These are phyloP conservation scores for Picea sitchensis DNA, from an alignment of 75 land plant genomes.

Conservation along the genomic window DNA sequence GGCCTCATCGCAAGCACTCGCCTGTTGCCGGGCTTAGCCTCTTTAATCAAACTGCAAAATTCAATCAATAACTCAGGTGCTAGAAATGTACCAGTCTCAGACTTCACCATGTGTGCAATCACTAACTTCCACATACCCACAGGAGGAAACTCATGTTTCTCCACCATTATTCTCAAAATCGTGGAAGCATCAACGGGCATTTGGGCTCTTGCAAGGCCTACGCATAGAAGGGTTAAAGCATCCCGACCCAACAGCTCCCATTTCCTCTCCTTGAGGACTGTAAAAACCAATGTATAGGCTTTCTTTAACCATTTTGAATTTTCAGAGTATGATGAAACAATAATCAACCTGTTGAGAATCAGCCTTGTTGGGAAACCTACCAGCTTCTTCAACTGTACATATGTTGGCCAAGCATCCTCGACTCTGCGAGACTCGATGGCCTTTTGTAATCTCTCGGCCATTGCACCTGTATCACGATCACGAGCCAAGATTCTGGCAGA, in stretches of 20 bases:
- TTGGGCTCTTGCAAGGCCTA: conserved; percentile 45
- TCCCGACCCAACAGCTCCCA: conserved; percentile 29
- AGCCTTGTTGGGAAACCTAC: conserved; percentile 41
- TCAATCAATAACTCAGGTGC: conserved; percentile 51
- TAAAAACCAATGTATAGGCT: conserved; percentile 37
- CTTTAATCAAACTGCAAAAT: conserved; percentile 23
- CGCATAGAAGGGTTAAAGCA: conserved; percentile 22
- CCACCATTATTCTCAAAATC: conserved; percentile 39
- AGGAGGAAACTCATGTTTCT: conserved; percentile 21
- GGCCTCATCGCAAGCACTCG: conserved; percentile 19
- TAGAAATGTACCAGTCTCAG: conserved; percentile 45
- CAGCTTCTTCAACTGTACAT: conserved; percentile 26
- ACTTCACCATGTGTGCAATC: conserved; percentile 56
- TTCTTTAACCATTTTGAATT: conserved; percentile 25
- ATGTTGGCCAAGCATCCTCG: conserved; percentile 50
- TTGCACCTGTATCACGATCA: too few relatives aligned
- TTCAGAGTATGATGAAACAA: conserved; percentile 33
- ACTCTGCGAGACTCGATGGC: conserved; percentile 25
- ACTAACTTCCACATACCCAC: conserved; percentile 21
- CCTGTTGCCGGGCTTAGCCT: conserved; percentile 4
- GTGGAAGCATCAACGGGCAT: conserved; percentile 48
- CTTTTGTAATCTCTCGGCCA: conserved; percentile 25
- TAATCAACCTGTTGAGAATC: conserved; percentile 25
- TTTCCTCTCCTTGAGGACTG: conserved; percentile 18
- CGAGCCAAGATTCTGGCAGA: too few relatives aligned